phyloP scores from a whole-genome alignment of 805 yeast genomes.

The Hanseniaspora lachancei region DNA sequence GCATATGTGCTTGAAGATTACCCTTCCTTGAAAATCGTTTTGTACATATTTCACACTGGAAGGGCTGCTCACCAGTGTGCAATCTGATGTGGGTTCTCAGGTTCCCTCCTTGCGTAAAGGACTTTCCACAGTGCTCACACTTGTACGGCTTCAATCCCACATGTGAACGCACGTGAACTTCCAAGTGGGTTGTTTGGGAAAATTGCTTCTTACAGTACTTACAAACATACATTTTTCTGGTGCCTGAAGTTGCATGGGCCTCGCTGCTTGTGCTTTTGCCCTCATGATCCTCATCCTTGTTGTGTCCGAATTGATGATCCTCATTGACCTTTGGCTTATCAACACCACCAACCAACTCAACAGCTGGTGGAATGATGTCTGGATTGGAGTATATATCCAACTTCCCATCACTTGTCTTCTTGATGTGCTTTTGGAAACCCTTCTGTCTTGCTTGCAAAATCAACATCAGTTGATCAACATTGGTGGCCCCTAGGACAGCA shows the following conservation, averaged over 20 bases:
- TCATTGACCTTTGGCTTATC: constrained; percentile 41
- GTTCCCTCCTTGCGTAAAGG: constrained; percentile 85
- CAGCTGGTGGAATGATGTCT: constrained; percentile 43
- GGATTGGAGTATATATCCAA: constrained; percentile 39
- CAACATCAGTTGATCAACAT: constrained; percentile 81
- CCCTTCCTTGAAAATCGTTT: constrained; percentile 81
- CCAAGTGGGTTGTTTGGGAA: constrained; percentile 82
- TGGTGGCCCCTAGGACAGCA: constrained; percentile 71
- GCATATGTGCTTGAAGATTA: constrained; percentile 72
- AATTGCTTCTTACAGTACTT: constrained; percentile 67
- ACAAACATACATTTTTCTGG: constrained; percentile 49
- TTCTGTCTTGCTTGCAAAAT: constrained; percentile 80
- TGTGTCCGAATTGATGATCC: neutral
- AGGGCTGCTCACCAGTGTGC: constrained; percentile 90
- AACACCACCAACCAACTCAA: constrained; percentile 66
- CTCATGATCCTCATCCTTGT: neutral
- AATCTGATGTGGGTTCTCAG: constrained; percentile 70
- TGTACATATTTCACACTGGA: constrained; percentile 61
- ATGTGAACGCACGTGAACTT: constrained; percentile 78
- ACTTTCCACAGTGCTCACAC: constrained; percentile 65
- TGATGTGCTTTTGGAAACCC: constrained; percentile 51
- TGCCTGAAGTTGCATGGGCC: neutral
- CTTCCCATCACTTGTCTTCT: constrained; percentile 57
- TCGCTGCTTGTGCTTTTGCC: neutral
- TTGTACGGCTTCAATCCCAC: constrained; percentile 75